These are phyloP conservation scores for Bipolaris gigantea DNA, from an alignment of 2,329 filamentous ascomycete genomes.

Conservation along the genomic window DNA sequence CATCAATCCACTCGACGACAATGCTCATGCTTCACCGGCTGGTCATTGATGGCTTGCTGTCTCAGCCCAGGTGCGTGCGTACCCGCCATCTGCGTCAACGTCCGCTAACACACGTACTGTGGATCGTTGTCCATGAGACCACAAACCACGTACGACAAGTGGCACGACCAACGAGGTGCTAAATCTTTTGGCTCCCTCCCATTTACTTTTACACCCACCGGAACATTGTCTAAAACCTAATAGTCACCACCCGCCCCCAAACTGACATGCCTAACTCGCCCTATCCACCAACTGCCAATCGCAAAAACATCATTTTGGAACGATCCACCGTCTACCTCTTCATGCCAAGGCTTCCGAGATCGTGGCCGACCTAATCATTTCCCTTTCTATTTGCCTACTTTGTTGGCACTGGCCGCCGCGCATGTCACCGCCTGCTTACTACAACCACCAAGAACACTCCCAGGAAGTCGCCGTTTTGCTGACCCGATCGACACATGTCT, in stretches of 20 bases:
- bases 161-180: background rate
- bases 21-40: constrained; percentile 9
- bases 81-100: constrained; percentile 6
- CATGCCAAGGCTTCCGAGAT: no score
- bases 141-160: constrained; percentile 10
- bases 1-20: constrained; percentile 1
- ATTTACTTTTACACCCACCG: background rate
- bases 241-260: background rate
- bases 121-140: background rate
- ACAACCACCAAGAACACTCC: background rate
- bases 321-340: no score
- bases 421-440: no score
- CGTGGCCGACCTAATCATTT: no score
- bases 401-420: no score
- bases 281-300: no score
- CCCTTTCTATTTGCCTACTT: no score
- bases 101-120: background rate
- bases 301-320: no score
- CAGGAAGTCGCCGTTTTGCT: background rate
- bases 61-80: constrained; percentile 11
- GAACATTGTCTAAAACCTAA: constrained; percentile 2
- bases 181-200: background rate
- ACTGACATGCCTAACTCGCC: background rate
- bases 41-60: background rate
- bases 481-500: background rate